phyloP scores from a whole-genome alignment of 495 filamentous ascomycete species.

The Friedmanniomyces simplex region DNA sequence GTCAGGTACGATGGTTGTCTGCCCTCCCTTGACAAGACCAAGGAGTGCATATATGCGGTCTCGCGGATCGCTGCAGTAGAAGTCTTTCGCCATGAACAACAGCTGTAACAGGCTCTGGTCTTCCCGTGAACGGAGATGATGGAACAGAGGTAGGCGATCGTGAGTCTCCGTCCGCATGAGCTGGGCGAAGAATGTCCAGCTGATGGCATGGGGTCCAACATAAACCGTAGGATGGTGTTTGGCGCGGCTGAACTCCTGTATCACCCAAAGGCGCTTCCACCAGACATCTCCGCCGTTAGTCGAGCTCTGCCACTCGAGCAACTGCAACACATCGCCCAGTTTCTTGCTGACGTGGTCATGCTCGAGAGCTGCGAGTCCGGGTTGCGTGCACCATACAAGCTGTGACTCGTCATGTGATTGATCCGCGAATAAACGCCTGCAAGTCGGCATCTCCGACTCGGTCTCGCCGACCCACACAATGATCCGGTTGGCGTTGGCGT shows the following conservation, averaged over 20 bases:
- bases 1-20: constrained; percentile 1
- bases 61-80: constrained; percentile 6
- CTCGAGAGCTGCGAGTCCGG: constrained; percentile 7
- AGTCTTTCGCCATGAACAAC: background rate
- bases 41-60: constrained; percentile 6
- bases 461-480: constrained; percentile 8
- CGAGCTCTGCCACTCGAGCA: background rate
- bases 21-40: background rate
- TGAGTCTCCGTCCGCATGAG: constrained; percentile 4
- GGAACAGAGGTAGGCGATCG: constrained; percentile 1
- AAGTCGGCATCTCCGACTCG: background rate
- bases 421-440: background rate
- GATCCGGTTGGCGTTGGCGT: constrained; percentile 1
- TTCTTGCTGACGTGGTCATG: constrained; percentile 1
- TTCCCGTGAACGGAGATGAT: background rate
- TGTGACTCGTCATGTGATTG: background rate
- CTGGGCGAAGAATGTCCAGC: constrained; percentile 3
- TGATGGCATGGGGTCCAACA: constrained; percentile 6
- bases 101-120: constrained; percentile 4
- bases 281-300: constrained; percentile 7
- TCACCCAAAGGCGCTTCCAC: constrained; percentile 10
- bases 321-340: background rate
- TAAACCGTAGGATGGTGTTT: constrained; percentile 1
- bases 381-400: constrained; percentile 2
- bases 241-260: constrained; percentile 5